phyloP scores from a whole-genome alignment of 2,329 filamentous ascomycete species.

The Clathrospora elynae region DNA sequence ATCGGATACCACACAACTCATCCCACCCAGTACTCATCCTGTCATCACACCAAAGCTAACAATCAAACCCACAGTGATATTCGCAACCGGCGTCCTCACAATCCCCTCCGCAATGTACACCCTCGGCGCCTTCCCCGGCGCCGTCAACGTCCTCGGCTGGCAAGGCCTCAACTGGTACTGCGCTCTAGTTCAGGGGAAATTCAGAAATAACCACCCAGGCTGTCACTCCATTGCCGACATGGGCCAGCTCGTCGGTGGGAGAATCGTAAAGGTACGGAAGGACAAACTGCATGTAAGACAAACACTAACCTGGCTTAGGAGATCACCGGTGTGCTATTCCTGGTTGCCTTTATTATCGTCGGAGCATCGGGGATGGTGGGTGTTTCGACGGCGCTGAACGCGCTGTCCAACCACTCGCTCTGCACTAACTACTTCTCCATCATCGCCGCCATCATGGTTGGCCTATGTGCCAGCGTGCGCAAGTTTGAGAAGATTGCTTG shows the following conservation, averaged over 20 bases:
- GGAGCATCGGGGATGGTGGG: slow-evolving; percentile 64
- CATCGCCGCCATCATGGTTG: slow-evolving; percentile 60
- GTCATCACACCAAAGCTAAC: no score
- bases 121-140: slow-evolving; percentile 55
- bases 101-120: slow-evolving; percentile 57
- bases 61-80: no score
- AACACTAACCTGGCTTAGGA: no score
- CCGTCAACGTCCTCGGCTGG: slow-evolving; percentile 56
- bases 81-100: slow-evolving; percentile 57
- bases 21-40: not conserved
- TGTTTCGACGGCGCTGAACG: slow-evolving; percentile 64
- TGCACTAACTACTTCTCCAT: slow-evolving; percentile 66
- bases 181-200: slow-evolving; percentile 57
- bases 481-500: slow-evolving; percentile 67
- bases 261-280: slow-evolving; percentile 54
- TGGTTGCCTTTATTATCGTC: slow-evolving; percentile 63
- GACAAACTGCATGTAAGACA: no score
- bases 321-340: slow-evolving; percentile 59
- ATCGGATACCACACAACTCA: not conserved
- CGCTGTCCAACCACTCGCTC: slow-evolving; percentile 62
- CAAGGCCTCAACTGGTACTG: slow-evolving; percentile 57
- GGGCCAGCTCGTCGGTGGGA: slow-evolving; percentile 61
- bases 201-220: slow-evolving; percentile 57
- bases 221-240: slow-evolving; percentile 64
- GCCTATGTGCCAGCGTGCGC: slow-evolving; percentile 58